Base-by-base conservation (phyloP, 1,284 basidiomycete species). In the Rhodotorula sp. region DNA sequence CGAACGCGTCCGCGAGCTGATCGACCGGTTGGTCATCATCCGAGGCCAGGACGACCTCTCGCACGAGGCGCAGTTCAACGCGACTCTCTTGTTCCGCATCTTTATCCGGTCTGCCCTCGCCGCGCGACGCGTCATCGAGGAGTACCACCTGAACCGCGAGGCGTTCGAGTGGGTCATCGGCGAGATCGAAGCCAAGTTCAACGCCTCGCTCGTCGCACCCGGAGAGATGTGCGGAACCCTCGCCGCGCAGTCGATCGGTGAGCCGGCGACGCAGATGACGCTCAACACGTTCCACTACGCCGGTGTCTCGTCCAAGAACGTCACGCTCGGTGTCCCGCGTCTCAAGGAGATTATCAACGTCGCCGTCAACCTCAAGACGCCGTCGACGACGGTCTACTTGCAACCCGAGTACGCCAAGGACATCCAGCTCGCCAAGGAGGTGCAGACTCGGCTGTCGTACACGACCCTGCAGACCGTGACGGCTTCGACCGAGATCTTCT, bases 221-320 rank as follows among this genome's bases (percentile, higher is more conserved):
- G 95, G 96, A 64, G 97, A 99, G 83, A 99, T 99, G 97, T 99
- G 97, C 78, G 97, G 97, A 61, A 98, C 94, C 0, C 87, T 99
- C 21, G 91, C 97, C 51, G 97, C 97, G 0, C 97, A 99, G 83
- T 97, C 94, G 7, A 99, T 99, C 76, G 97, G 97, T 83, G 97
- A 99, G 85, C 97, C 97, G 0, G 97, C 97, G 3, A 99, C 97
- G 3, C 95, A 98, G 84, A 97, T 97, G 95, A 97, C 94, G 18
- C 83, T 97, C 69, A 85, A 97, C 82, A 97, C 94, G 0, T 97
- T 97, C 90, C 95, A 98, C 84, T 97, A 97, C 81, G 95, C 95
- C 76, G 95, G 95, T 90, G 95, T 98, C 43, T 95, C 95, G 39
- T 92, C 90, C 80, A 97, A 97, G 85, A 95, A 95, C 83, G 95